Evolutionary conservation across 176 grass and related monocot genomes (phyloP).

Genomic region (Pharus latifolius): DNA sequence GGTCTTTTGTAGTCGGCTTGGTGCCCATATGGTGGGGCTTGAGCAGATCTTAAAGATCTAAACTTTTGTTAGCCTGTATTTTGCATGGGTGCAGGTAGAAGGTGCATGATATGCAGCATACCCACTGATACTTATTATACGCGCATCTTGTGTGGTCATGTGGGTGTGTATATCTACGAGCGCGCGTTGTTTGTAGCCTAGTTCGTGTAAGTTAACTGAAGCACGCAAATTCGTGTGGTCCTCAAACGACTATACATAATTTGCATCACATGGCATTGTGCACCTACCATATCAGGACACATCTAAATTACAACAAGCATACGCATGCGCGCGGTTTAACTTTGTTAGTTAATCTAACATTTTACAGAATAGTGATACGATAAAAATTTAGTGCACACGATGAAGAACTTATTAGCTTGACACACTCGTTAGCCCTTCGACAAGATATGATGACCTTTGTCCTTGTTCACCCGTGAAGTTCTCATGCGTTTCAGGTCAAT

Average conservation of each 20-base stretch:
- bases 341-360: background rate
- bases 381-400: background rate
- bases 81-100: too few relatives aligned
- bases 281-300: too few relatives aligned
- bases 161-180: too few relatives aligned
- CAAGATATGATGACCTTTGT: background rate
- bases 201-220: background rate
- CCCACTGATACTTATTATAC: too few relatives aligned
- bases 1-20: too few relatives aligned
- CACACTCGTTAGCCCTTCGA: background rate
- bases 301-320: too few relatives aligned
- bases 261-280: background rate
- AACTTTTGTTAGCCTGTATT: too few relatives aligned
- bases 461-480: slow-evolving; percentile 30
- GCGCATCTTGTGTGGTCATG: too few relatives aligned
- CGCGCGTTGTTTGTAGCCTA: background rate
- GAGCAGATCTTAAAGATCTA: too few relatives aligned
- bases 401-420: background rate
- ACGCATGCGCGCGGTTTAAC: too few relatives aligned
- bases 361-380: background rate
- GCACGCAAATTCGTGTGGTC: background rate
- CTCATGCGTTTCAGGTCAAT: background rate
- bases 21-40: too few relatives aligned
- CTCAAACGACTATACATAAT: background rate
- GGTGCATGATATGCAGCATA: too few relatives aligned